Evolutionary conservation across 306 rosid genomes (phyloP), one percentile per base, ranked within the genome.

Genomic region (Bauhinia variegata): DNA sequence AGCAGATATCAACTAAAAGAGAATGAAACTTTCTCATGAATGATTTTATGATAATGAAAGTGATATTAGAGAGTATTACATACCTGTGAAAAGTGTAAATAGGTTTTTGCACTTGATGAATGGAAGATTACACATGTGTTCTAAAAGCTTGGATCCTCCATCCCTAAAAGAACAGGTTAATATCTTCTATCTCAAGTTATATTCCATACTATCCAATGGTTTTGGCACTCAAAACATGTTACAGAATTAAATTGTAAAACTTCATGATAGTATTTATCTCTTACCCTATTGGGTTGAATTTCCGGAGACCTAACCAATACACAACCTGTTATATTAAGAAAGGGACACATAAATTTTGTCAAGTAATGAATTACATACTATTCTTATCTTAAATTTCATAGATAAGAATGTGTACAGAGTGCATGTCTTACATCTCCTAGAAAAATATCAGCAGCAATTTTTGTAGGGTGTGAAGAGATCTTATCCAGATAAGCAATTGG

Each of bases 401-500:
- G 0, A 0, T 31, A 48, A 46, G 39, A 36, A 15, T 31, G 6
- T 42, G 38, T n/a, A n/a, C n/a, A n/a, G 5, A 13, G 23, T 39
- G 0, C 13, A 46, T 34, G 7, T 23, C 47, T 71, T 66, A 89
- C 97, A 67, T 85, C 80, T 2, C 83, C 90, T 46, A 87, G 1
- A 44, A 80, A 89, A 57, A 63, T 30, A 23, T 85, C 81, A 32
- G 87, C 90, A 32, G 78, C 87, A 68, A 67, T 4, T 77, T 69
- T 85, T 50, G 80, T 68, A 6, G 67, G 64, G 0, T 55, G 69
- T 0, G 97, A 83, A 52, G 85, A 13, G 60, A 89, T 63, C 56
- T 85, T 85, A 80, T 73, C 72, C 75, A 85, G 19, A 58, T 85
- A 80, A 79, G 95, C 96, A 75, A 92, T 82, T 49, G 96, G 96